A percentile compares a stretch with the other conserved stretches of the same genome.
Evolutionary conservation across 176 grass and related monocot species (phyloP).

Genomic region (Neostapfia colusana): DNA sequence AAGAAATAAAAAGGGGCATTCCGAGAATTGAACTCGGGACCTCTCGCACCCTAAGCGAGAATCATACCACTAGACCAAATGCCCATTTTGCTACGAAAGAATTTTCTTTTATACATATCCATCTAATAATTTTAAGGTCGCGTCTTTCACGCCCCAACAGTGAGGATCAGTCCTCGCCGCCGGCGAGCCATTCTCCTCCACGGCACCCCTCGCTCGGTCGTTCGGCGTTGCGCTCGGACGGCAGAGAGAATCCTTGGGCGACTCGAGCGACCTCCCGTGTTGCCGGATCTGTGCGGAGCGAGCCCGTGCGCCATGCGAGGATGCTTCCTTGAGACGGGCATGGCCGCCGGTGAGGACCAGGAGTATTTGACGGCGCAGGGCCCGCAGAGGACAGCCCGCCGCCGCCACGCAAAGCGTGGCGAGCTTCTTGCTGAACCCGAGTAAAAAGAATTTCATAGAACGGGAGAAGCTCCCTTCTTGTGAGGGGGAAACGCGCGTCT

Average conservation of each 20-base stretch:
- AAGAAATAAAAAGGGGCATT: constrained; percentile 53
- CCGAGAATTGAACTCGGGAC: constrained; percentile 98
- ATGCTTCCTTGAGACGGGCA: neutral
- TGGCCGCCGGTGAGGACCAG: neutral
- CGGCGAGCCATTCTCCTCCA: neutral
- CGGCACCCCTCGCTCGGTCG: neutral
- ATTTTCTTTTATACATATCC: too few species aligned
- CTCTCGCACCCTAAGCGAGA: constrained; percentile 92
- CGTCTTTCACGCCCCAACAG: neutral
- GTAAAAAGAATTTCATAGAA: neutral
- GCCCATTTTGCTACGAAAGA: constrained; percentile 22
- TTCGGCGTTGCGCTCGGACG: neutral
- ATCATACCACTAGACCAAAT: constrained; percentile 97
- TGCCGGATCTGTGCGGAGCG: neutral
- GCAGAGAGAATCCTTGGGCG: neutral
- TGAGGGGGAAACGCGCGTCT: too few species aligned
- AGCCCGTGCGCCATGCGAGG: neutral
- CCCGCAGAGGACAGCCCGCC: too few species aligned
- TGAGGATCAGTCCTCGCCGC: neutral
- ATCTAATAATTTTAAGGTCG: too few species aligned
- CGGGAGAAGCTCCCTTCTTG: neutral
- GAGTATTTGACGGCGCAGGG: neutral
- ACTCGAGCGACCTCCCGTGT: neutral
- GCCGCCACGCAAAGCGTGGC: neutral
- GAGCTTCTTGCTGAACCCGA: neutral